These are phyloP conservation scores for Atkinsonella texensis DNA, from an alignment of 2,329 filamentous ascomycete species.

Conservation along the genomic window DNA sequence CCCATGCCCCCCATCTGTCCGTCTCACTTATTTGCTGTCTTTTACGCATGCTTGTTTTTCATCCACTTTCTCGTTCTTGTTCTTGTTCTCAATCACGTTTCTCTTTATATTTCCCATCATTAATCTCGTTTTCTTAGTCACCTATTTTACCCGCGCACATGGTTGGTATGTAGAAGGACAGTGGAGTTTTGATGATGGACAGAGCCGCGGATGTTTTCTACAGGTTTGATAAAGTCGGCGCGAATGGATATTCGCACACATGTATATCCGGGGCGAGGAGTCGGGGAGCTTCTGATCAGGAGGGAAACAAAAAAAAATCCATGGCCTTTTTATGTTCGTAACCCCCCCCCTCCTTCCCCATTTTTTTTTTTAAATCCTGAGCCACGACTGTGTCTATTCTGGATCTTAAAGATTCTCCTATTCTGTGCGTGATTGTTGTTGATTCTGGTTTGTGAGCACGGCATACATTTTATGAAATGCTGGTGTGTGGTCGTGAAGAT, in stretches of 20 bases:
- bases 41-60: not conserved
- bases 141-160: not conserved
- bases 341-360: no score
- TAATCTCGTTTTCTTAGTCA: no score
- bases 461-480: not conserved
- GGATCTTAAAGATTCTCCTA: no score
- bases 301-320: not conserved
- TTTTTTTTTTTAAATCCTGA: no score
- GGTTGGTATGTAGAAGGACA: no score
- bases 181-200: not conserved
- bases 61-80: not conserved
- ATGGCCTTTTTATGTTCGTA: no score
- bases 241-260: not conserved
- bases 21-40: not conserved
- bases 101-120: no score
- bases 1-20: not conserved
- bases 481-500: not conserved
- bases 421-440: no score
- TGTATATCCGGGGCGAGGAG: constrained; percentile 7
- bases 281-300: constrained; percentile 5
- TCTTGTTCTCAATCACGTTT: not conserved
- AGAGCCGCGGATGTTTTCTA: not conserved
- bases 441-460: not conserved
- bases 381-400: not conserved
- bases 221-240: not conserved